Evolutionary conservation across 345 rosid genomes (phyloP), one percentile per base, ranked within the genome.

Genomic region (Citrus maxima): DNA sequence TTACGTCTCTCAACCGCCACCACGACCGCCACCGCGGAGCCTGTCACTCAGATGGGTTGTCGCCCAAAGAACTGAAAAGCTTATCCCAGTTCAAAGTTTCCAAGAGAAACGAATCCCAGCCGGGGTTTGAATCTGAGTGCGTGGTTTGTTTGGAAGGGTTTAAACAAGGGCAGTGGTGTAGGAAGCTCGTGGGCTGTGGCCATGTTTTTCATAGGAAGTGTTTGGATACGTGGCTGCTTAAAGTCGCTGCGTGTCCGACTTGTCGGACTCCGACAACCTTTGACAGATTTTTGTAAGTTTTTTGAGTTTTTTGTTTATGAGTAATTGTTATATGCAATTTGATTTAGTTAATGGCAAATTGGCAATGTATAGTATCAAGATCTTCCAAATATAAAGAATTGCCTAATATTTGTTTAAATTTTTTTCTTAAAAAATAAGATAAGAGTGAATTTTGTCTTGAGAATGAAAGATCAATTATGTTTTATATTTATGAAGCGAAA

Each of bases 151-250:
- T 96, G 75, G 97, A 96, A 7, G 93, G 80, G 67, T 84, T 93
- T 34, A 86, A 80, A 80, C 88, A 82, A 72, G 98, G 97, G 10
- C 97, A 95, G 82, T 90, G 96, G 97, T 95, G 99, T 82, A 73
- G 99, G 78, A 83, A 75, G 42, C 86, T 95, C 18, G 78, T 51
- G n/a, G 86, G 83, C 5, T 95, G 99, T 54, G 95, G 96, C 10
- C 99, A 95, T 70, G 76, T 93, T 25, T 93, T 93, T 75, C 99
- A 95, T 56, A 84, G 86, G 74, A 87, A 83, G 79, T 95, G 99
- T 82, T 92, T 95, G 49, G 98, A 95, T 75, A 70, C 85, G 37
- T 93, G 99, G 99, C 85, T 95, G 59, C 80, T 90, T 27, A 91
- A 90, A 84, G 91, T 88, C 28, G 80, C 88, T 7, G 85, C 92